Conservation (phyloP, 805 yeast species). For the Candida xiaguanensis region DNA sequence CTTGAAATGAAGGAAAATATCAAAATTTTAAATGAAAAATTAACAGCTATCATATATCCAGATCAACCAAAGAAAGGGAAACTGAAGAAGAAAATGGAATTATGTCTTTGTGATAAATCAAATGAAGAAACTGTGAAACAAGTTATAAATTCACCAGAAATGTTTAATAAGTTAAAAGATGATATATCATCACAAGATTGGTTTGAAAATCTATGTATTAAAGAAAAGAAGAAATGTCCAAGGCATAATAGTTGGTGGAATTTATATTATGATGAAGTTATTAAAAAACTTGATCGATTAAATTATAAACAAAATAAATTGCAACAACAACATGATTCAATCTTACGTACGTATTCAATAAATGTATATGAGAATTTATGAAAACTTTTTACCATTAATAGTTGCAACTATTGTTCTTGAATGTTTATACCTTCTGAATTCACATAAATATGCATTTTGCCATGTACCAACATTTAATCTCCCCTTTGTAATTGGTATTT, state of each 20-base stretch:
- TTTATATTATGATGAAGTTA: conserved; percentile 30
- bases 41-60: conserved; percentile 14
- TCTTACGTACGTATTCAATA: conserved; percentile 36
- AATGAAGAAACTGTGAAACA: conserved; percentile 3
- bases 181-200: conserved; percentile 14
- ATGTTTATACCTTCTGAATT: conserved; percentile 64
- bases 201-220: conserved; percentile 38
- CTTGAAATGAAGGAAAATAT: conserved; percentile 32
- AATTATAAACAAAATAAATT: conserved; percentile 27
- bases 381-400: conserved; percentile 51
- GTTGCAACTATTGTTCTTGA: conserved; percentile 69
- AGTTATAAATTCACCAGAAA: conserved; percentile 6
- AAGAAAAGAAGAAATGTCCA: conserved; percentile 53
- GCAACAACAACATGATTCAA: conserved; percentile 21
- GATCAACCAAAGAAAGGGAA: conserved; percentile 23
- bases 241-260: conserved; percentile 53
- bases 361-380: conserved; percentile 17
- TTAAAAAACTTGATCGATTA: conserved; percentile 29
- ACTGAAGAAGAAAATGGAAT: conserved; percentile 37
- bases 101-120: conserved; percentile 50
- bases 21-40: conserved; percentile 34
- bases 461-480: conserved; percentile 71
- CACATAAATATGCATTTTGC: conserved; percentile 80
- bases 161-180: conserved; percentile 11
- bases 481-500: conserved; percentile 70